Percentiles rank a stretch among this genome's conserved stretches.
These are phyloP conservation scores for Kodamaea fukazawae DNA, from an alignment of 805 yeast species.

Conservation along the genomic window DNA sequence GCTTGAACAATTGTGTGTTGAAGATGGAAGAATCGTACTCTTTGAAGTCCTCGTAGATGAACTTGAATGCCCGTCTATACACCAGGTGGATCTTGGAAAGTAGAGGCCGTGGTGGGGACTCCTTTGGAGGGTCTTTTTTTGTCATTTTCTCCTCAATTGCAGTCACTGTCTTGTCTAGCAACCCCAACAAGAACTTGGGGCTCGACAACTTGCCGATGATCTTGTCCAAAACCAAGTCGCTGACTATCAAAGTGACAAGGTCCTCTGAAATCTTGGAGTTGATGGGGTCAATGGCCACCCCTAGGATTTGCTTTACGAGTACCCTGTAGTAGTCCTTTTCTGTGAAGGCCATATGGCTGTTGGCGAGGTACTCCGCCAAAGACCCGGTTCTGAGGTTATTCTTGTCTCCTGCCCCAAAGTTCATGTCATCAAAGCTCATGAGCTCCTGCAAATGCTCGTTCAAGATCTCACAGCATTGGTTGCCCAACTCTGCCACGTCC, in stretches of 20 bases:
- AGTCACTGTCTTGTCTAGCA: constrained; percentile 10
- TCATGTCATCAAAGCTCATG: constrained; percentile 10
- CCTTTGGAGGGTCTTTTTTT: not conserved
- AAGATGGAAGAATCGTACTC: constrained; percentile 8
- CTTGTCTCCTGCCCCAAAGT: constrained; percentile 1
- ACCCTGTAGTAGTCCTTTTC: constrained; percentile 20
- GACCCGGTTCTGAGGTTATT: not conserved
- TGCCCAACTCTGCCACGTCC: constrained; percentile 15
- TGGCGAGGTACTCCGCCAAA: constrained; percentile 5
- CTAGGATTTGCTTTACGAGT: constrained; percentile 22
- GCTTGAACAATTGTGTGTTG: constrained; percentile 17
- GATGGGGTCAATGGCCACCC: constrained; percentile 16
- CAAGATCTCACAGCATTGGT: constrained; percentile 23
- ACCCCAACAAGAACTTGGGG: constrained; percentile 24
- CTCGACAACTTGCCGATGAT: constrained; percentile 22
- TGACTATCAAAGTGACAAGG: constrained; percentile 22
- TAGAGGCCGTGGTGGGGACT: not conserved
- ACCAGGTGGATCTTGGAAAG: not conserved
- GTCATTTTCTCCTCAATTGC: constrained; percentile 8
- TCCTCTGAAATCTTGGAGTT: constrained; percentile 24
- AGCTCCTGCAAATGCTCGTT: constrained; percentile 22
- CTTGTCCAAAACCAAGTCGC: constrained; percentile 29
- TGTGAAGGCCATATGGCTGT: constrained; percentile 5
- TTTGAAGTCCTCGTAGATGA: constrained; percentile 1
- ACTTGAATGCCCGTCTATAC: not conserved